phyloP scores from a whole-genome alignment of 1,284 basidiomycete genomes.

The Cutaneotrichosporon sp. region DNA sequence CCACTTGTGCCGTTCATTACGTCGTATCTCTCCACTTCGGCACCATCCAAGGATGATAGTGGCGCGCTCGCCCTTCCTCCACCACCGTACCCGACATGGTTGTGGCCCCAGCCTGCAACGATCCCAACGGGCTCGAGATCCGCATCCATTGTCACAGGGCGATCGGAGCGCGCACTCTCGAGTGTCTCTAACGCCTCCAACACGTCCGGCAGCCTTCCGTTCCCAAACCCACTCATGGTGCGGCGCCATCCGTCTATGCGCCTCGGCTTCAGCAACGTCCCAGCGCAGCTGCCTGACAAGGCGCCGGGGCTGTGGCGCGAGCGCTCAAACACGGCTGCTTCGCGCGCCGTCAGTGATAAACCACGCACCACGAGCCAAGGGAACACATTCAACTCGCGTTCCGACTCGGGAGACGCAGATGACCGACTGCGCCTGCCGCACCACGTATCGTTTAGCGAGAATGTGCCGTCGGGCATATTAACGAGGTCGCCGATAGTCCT shows the following conservation, averaged over 20 bases:
- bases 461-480: neutral
- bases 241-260: conserved; percentile 48
- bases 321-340: conserved; percentile 9
- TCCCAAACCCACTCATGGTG: conserved; percentile 42
- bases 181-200: conserved; percentile 14
- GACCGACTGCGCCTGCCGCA: neutral
- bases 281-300: conserved; percentile 3
- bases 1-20: conserved; percentile 43
- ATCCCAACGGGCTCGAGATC: neutral
- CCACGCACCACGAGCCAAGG: conserved; percentile 5
- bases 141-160: neutral
- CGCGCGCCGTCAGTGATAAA: conserved; percentile 12
- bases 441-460: conserved; percentile 21
- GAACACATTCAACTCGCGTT: conserved; percentile 8
- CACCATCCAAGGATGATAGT: conserved; percentile 23
- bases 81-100: conserved; percentile 45
- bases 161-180: conserved; percentile 16
- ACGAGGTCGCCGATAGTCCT: conserved; percentile 2
- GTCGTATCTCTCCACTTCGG: conserved; percentile 33
- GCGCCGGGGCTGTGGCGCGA: conserved; percentile 6
- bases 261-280: conserved; percentile 30
- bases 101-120: conserved; percentile 37
- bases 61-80: conserved; percentile 34
- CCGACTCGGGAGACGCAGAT: neutral
- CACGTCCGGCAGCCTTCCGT: conserved; percentile 29